These are phyloP conservation scores for Diaporthe nobilis DNA, from an alignment of 2,329 filamentous ascomycete genomes.

Conservation along the genomic window DNA sequence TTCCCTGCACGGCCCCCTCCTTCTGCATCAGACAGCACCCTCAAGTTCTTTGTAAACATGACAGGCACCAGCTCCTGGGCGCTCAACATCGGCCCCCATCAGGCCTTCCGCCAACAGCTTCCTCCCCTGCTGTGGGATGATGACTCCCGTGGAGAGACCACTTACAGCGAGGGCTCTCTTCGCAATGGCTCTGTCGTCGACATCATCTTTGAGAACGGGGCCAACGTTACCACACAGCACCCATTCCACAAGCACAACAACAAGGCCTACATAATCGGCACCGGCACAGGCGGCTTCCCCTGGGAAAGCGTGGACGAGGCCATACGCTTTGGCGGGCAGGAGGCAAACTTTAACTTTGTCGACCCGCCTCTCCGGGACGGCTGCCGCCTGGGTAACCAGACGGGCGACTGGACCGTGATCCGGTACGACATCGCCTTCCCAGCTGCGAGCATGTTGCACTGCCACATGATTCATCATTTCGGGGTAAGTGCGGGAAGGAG, in stretches of 20 bases:
- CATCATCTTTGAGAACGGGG: conserved; percentile 47
- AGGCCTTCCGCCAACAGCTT: conserved; percentile 43
- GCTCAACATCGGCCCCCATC: conserved; percentile 43
- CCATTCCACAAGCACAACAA: conserved; percentile 50
- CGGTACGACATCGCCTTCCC: conserved; percentile 43
- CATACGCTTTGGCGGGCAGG: conserved; percentile 60
- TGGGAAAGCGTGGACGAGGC: conserved; percentile 52
- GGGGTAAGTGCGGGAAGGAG: conserved; percentile 36
- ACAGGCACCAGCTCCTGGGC: conserved; percentile 40
- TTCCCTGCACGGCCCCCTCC: conserved; percentile 41
- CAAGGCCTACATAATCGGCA: conserved; percentile 47
- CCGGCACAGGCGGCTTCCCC: conserved; percentile 46
- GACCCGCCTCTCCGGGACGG: conserved; percentile 41
- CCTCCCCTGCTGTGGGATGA: conserved; percentile 43
- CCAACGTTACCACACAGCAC: conserved; percentile 44
- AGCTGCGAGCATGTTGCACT: conserved; percentile 43
- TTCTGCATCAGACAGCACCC: conserved; percentile 35
- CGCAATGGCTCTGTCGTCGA: conserved; percentile 47
- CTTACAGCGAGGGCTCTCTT: conserved; percentile 39
- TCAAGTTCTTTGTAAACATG: conserved; percentile 44
- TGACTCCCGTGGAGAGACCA: conserved; percentile 41
- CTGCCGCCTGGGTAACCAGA: conserved; percentile 39
- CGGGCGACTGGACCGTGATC: conserved; percentile 42
- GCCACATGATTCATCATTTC: conserved; percentile 44
- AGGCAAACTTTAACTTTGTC: conserved; percentile 58